phyloP scores from a whole-genome alignment of 2,329 filamentous ascomycete species.

The Podosphaera fusca region DNA sequence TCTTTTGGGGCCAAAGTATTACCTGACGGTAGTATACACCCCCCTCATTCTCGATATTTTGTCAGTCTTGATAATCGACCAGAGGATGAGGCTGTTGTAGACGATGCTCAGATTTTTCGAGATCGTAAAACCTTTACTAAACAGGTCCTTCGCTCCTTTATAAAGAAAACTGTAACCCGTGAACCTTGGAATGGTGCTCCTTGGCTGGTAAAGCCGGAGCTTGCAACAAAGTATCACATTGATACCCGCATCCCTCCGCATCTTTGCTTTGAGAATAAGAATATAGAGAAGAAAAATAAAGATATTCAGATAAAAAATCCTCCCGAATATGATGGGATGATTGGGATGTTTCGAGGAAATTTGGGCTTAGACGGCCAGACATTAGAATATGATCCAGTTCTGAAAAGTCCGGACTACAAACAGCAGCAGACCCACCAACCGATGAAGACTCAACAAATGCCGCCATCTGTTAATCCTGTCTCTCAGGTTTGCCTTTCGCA shows the following conservation, averaged over 20 bases:
- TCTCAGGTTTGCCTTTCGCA: conserved; percentile 2
- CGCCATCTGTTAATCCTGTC: conserved; percentile 14
- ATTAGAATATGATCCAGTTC: conserved; percentile 49
- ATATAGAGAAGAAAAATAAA: conserved; percentile 51
- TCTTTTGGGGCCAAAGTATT: conserved; percentile 40
- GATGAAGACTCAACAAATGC: conserved; percentile 19
- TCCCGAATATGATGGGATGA: conserved; percentile 16
- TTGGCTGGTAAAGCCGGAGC: conserved; percentile 76
- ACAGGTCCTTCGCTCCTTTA: conserved; percentile 74
- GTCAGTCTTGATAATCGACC: conserved; percentile 48
- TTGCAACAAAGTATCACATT: conserved; percentile 67
- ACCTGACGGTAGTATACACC: conserved; percentile 45
- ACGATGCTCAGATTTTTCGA: conserved; percentile 60
- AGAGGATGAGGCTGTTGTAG: conserved; percentile 53
- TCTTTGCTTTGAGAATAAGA: conserved; percentile 57
- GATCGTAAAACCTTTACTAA: conserved; percentile 90
- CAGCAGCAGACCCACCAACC: conserved; percentile 26
- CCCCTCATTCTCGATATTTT: conserved; percentile 57
- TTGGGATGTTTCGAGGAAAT: conserved; percentile 16
- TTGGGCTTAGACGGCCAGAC: conserved; percentile 21
- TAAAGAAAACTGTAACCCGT: conserved; percentile 79
- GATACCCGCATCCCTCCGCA: conserved; percentile 68
- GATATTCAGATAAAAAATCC: conserved; percentile 34
- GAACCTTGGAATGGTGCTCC: conserved; percentile 92
- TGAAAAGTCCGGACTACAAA: conserved; percentile 37